Conservation (phyloP, 192 early-diverging fungal genomes). For the Spizellomyces punctatus region DNA sequence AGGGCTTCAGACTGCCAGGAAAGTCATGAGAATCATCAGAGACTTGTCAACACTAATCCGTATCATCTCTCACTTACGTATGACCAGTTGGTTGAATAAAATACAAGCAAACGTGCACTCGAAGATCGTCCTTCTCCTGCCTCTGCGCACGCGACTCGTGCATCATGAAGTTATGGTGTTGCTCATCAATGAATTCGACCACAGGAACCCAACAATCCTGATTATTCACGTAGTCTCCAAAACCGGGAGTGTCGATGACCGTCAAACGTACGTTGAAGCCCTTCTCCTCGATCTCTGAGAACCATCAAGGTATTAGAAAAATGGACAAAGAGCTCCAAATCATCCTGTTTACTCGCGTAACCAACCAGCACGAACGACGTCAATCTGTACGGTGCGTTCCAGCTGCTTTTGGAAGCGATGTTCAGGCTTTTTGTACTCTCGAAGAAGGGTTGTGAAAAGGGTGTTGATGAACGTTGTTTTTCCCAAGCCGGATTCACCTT, state of each 20-base stretch:
- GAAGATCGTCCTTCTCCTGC: conserved; percentile 87
- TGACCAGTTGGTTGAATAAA: conserved; percentile 98
- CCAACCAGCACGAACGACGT: conserved; percentile 92
- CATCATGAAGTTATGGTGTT: conserved; percentile 93
- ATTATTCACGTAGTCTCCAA: conserved; percentile 73
- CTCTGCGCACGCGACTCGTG: conserved; percentile 87
- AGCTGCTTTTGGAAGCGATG: conserved; percentile 90
- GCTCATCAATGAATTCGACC: conserved; percentile 97
- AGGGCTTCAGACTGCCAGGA: conserved; percentile 69
- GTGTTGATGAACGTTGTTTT: conserved; percentile 99
- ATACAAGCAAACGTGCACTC: conserved; percentile 97
- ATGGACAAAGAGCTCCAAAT: neutral
- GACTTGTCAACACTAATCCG: neutral
- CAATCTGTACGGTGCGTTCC: conserved; percentile 96
- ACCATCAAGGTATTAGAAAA: neutral
- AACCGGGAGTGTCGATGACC: conserved; percentile 93
- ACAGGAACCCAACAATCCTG: conserved; percentile 97
- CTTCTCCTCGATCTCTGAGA: conserved; percentile 89
- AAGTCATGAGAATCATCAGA: neutral
- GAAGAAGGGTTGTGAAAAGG: conserved; percentile 91
- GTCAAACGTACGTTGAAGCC: conserved; percentile 96
- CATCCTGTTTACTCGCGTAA: neutral
- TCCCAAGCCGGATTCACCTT: conserved; percentile 95
- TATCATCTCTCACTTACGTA: conserved; percentile 55
- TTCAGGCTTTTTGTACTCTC: conserved; percentile 81